A percentile compares a stretch with the other conserved stretches of the same genome.
phyloP scores from a whole-genome alignment of 352 stramenopile species.

The Pythium aphanidermatum region DNA sequence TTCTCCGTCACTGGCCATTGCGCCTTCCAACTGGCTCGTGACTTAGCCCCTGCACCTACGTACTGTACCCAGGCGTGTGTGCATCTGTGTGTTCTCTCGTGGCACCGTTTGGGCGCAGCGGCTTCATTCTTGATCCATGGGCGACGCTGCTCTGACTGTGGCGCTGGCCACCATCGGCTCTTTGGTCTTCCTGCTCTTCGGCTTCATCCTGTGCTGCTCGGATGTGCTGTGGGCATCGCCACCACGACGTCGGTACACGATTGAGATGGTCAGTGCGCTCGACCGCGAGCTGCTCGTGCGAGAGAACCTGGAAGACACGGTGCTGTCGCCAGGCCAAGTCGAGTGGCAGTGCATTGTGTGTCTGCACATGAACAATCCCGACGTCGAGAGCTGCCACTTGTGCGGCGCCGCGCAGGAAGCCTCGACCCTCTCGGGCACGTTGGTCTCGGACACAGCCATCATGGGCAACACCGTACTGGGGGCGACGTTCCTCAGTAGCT shows the following conservation, averaged over 20 bases:
- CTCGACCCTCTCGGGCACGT: slow-evolving; percentile 11
- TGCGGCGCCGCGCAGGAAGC: slow-evolving; percentile 29
- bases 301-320: slow-evolving; percentile 31
- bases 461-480: slow-evolving; percentile 20
- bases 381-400: slow-evolving; percentile 22
- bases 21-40: no score
- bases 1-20: no score
- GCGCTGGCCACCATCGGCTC: slow-evolving; percentile 8
- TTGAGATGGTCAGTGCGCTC: slow-evolving; percentile 21
- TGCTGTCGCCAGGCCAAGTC: slow-evolving; percentile 27
- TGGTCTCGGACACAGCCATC: slow-evolving; percentile 20
- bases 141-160: neutral
- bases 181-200: slow-evolving; percentile 18
- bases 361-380: slow-evolving; percentile 37
- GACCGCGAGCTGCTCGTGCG: slow-evolving; percentile 25
- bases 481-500: slow-evolving; percentile 16
- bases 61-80: no score
- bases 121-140: neutral
- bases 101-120: no score
- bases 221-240: slow-evolving; percentile 6
- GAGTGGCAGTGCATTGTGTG: slow-evolving; percentile 50
- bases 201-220: slow-evolving; percentile 20
- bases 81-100: no score
- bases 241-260: neutral
- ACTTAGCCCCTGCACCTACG: no score